phyloP scores from a whole-genome alignment of 257 asterid genomes.

The Dorcoceras hygrometricum region DNA sequence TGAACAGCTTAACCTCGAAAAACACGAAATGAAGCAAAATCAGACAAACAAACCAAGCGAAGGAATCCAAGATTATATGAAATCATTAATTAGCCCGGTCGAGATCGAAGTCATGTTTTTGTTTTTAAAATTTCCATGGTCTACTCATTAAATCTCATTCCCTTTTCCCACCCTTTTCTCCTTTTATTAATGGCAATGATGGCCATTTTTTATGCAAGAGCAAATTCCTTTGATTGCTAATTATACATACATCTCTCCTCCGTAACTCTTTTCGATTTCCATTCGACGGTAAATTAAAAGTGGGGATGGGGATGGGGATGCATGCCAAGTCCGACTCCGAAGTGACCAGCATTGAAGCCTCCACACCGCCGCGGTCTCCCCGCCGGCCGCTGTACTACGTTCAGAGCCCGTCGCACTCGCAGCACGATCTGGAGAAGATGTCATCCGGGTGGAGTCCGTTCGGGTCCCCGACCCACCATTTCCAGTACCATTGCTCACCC shows the following conservation, averaged over 20 bases:
- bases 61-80: too few species aligned
- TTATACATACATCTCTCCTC: too few species aligned
- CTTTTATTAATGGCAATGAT: neutral
- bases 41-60: too few species aligned
- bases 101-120: neutral
- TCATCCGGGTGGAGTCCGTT: slow-evolving; percentile 80
- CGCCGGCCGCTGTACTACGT: slow-evolving; percentile 82
- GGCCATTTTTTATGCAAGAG: neutral
- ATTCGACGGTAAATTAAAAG: too few species aligned
- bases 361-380: slow-evolving; percentile 83
- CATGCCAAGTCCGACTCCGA: slow-evolving; percentile 91
- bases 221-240: too few species aligned
- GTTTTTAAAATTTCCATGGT: neutral
- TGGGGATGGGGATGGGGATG: slow-evolving; percentile 51
- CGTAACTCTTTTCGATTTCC: too few species aligned
- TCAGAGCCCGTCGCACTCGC: slow-evolving; percentile 88
- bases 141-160: neutral
- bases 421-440: slow-evolving; percentile 66
- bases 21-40: too few species aligned
- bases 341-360: slow-evolving; percentile 71
- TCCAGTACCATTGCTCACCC: slow-evolving; percentile 85
- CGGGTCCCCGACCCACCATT: slow-evolving; percentile 76
- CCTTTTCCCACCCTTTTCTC: neutral
- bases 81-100: too few species aligned
- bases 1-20: too few species aligned